Base-by-base conservation (phyloP, 2,329 filamentous ascomycete species). In the Ophiocordyceps robertsii region DNA sequence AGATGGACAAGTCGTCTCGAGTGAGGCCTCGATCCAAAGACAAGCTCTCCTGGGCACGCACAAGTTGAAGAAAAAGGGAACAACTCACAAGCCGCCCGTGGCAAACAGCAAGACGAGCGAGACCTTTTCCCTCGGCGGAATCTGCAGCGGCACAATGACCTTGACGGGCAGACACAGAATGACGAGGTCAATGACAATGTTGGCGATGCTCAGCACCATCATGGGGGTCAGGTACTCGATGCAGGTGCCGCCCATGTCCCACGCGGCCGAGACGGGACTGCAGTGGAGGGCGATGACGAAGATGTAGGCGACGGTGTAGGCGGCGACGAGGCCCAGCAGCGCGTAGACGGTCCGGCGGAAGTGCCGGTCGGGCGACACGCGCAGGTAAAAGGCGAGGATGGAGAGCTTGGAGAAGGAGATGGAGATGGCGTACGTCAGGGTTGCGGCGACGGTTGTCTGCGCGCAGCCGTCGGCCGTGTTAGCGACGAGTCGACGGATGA, bases 101-200 rank as follows among this genome's bases (percentile, higher is more conserved):
- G 65, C 64, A 39, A 70, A 70, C 35, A 71, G 56, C 16, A 59
- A 41, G 33, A 61, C 57, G 32, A 80, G 61, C 0, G 70, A 72
- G 13, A 71, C 53, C 42, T 74, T 73, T 43, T 73, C 69, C 3
- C 60, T 60, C 4, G 52, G 54, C 0, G 70, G 67, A 7, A 74
- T 69, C 43, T 69, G 60, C 3, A 75, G 60, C 3, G 59, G 59
- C 0, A 63, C 54, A 0, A 73, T 56, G 1, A 68, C 64, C 1
- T 56, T 58, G 31, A 72, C 55, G 1, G 69, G 69, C 1, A 73
- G 55, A 0, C 56, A 40, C 7, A 72, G 56, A 33, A 72, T 65
- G 51, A 63, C 64, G 30, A 66, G 45, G 43, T 73, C 69, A 4
- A 69, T 64, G 6, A 68, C 8, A 32, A 72, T 70, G 48, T 70